phyloP scores from a whole-genome alignment of 768 basidiomycete genomes.

The Trametes maxima region DNA sequence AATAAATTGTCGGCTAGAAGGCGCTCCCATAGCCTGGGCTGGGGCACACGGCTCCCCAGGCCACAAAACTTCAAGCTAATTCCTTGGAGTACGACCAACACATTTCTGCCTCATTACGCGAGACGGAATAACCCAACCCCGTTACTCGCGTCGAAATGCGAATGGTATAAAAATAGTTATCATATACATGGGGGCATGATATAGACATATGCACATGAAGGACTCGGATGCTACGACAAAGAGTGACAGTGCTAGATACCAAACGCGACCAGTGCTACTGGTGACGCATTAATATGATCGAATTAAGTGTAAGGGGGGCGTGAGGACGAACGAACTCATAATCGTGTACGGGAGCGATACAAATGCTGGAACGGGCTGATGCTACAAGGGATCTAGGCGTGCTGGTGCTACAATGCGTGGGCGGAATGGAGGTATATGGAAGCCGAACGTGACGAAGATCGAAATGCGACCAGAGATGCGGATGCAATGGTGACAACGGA shows the following conservation, averaged over 20 bases:
- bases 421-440: slow-evolving; percentile 4
- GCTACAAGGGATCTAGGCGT: slow-evolving; percentile 15
- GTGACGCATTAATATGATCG: slow-evolving; percentile 15
- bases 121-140: too few relatives aligned
- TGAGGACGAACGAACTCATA: background rate
- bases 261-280: slow-evolving; percentile 5
- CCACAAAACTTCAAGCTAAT: too few relatives aligned
- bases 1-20: too few relatives aligned
- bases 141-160: too few relatives aligned
- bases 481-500: slow-evolving; percentile 3
- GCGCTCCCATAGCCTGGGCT: too few relatives aligned
- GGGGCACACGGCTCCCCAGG: too few relatives aligned
- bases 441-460: background rate
- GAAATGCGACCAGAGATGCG: background rate
- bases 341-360: background rate
- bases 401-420: slow-evolving; percentile 18
- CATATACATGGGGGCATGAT: background rate
- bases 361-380: slow-evolving; percentile 7
- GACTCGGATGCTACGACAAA: background rate
- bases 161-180: too few relatives aligned
- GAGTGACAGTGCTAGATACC: background rate
- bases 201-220: background rate
- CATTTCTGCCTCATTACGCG: too few relatives aligned
- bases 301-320: slow-evolving; percentile 14
- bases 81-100: too few relatives aligned